Percentiles rank a stretch among this genome's conserved stretches.
Conservation (phyloP, 805 yeast species). For the Metschnikowia rubicola region DNA sequence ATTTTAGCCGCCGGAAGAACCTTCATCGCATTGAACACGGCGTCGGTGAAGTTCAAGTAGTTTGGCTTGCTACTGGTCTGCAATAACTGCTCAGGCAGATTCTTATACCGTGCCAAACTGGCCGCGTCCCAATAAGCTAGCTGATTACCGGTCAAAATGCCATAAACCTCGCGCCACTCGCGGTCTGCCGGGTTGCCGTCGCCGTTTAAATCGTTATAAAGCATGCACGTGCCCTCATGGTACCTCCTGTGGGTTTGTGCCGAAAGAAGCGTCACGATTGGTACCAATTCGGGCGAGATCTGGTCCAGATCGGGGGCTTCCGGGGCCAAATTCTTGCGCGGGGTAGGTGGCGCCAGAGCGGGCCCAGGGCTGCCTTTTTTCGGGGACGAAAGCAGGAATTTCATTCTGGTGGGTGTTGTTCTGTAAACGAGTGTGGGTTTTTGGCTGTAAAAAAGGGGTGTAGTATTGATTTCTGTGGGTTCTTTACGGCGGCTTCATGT, state of each 20-base stretch:
- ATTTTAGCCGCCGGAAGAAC: constrained; percentile 60
- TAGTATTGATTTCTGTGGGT: too few species aligned
- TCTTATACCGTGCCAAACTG: constrained; percentile 49
- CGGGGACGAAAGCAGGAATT: too few species aligned
- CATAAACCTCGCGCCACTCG: constrained; percentile 90
- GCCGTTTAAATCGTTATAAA: constrained; percentile 65
- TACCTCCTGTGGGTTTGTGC: constrained; percentile 76
- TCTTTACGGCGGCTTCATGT: too few species aligned
- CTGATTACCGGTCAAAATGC: constrained; percentile 85
- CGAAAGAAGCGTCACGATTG: constrained; percentile 69
- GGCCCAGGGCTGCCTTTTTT: too few species aligned
- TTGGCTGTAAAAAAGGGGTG: too few species aligned
- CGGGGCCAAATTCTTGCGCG: not conserved
- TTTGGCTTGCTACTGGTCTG: constrained; percentile 71
- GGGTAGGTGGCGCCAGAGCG: not conserved
- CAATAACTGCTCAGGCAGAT: constrained; percentile 51
- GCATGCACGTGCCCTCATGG: constrained; percentile 71
- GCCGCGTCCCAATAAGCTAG: constrained; percentile 90
- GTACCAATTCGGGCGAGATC: constrained; percentile 51
- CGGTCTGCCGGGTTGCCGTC: constrained; percentile 87
- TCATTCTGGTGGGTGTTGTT: too few species aligned
- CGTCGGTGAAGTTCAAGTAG: constrained; percentile 88
- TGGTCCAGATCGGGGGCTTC: constrained; percentile 18
- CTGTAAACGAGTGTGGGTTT: too few species aligned
- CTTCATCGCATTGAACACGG: constrained; percentile 72